These are phyloP conservation scores for Baudoinia panamericana DNA, from an alignment of 495 filamentous ascomycete genomes.

Conservation along the genomic window DNA sequence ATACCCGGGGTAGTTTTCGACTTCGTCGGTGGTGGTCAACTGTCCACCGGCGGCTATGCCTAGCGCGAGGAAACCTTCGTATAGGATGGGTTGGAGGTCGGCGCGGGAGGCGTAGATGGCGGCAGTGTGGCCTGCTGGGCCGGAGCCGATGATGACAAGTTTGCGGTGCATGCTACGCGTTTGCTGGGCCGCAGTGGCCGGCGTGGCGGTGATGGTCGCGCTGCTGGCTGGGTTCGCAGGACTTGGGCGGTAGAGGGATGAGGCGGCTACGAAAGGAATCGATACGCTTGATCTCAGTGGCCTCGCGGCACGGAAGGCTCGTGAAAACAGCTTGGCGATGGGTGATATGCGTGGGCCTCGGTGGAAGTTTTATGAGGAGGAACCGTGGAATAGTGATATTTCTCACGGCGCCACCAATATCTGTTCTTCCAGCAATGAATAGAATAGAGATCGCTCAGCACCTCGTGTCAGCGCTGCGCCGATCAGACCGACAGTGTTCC, in stretches of 20 bases:
- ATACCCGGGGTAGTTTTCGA: slow-evolving; percentile 97
- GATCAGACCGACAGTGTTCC: no score
- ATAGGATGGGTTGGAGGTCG: slow-evolving; percentile 81
- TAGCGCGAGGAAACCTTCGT: slow-evolving; percentile 95
- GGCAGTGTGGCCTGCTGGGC: slow-evolving; percentile 92
- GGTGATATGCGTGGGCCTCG: neutral
- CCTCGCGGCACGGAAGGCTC: slow-evolving; percentile 45
- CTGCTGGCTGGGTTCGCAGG: slow-evolving; percentile 32
- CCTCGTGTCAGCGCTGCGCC: no score
- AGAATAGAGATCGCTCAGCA: no score
- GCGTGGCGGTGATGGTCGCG: slow-evolving; percentile 34
- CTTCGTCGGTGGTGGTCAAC: slow-evolving; percentile 92
- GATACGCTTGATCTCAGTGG: slow-evolving; percentile 47
- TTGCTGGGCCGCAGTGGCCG: slow-evolving; percentile 28
- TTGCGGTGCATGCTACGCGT: slow-evolving; percentile 31
- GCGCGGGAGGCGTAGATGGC: slow-evolving; percentile 91
- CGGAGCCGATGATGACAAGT: slow-evolving; percentile 46
- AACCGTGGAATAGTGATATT: no score
- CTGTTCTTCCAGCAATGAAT: no score
- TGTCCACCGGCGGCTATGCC: slow-evolving; percentile 93
- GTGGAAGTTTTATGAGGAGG: neutral
- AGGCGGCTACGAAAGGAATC: slow-evolving; percentile 51
- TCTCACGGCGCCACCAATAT: no score
- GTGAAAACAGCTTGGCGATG: slow-evolving; percentile 74
- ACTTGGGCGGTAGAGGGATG: slow-evolving; percentile 43